phyloP scores from a whole-genome alignment of 2,329 filamentous ascomycete species.

The Immersiporthe knoxdaviesiana region DNA sequence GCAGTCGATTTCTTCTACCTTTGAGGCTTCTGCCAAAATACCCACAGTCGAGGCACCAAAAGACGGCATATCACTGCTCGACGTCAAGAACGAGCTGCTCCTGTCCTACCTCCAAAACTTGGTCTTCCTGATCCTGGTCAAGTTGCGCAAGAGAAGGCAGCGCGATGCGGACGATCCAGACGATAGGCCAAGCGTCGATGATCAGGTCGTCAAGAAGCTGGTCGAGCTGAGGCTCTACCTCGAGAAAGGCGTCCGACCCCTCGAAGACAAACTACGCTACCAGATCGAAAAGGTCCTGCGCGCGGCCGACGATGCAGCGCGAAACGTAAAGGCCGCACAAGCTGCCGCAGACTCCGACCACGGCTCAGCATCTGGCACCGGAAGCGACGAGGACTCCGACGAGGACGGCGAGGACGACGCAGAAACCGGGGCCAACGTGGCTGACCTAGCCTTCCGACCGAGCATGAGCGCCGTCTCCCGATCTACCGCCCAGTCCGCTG shows the following conservation, averaged over 20 bases:
- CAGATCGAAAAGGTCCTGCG: conserved; percentile 94
- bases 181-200: conserved; percentile 51
- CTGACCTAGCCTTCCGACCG: conserved; percentile 41
- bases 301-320: conserved; percentile 75
- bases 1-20: conserved; percentile 63
- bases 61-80: conserved; percentile 90
- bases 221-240: conserved; percentile 89
- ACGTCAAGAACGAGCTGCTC: conserved; percentile 96
- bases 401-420: conserved; percentile 40
- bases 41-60: conserved; percentile 70
- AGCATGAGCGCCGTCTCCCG: conserved; percentile 44
- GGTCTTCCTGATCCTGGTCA: conserved; percentile 82
- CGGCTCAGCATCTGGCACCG: conserved; percentile 41
- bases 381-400: conserved; percentile 41
- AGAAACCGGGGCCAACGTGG: conserved; percentile 36
- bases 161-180: conserved; percentile 37
- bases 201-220: conserved; percentile 81
- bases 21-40: conserved; percentile 67
- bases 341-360: conserved; percentile 41
- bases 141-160: conserved; percentile 63
- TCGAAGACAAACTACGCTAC: conserved; percentile 90
- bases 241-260: conserved; percentile 86
- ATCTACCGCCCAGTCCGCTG: conserved; percentile 36
- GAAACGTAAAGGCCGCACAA: conserved; percentile 44
- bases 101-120: conserved; percentile 95